phyloP scores from a whole-genome alignment of 352 stramenopile genomes.

The Pythium aquatile region DNA sequence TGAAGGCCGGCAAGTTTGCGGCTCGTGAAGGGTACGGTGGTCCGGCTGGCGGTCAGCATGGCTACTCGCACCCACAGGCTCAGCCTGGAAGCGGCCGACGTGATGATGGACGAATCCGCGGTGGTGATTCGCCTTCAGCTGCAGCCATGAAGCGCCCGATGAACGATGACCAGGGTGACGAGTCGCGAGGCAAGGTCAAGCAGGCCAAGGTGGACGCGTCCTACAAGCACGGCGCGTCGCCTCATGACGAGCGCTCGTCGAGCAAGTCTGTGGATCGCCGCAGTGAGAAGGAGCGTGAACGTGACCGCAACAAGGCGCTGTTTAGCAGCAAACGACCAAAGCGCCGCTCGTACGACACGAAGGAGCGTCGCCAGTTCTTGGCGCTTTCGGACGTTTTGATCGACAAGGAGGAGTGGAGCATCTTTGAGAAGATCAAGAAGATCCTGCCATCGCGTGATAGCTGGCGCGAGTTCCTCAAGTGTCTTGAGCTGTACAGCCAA shows the following conservation, averaged over 20 bases:
- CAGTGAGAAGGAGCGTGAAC: slow-evolving; percentile 74
- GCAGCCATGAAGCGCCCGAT: slow-evolving; percentile 50
- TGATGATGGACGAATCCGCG: slow-evolving; percentile 40
- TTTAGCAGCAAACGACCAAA: slow-evolving; percentile 77
- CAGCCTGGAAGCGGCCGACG: slow-evolving; percentile 25
- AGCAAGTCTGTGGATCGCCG: slow-evolving; percentile 59
- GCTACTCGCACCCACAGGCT: slow-evolving; percentile 19
- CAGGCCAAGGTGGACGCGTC: slow-evolving; percentile 23
- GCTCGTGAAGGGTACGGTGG: slow-evolving; percentile 22
- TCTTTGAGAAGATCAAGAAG: slow-evolving; percentile 95
- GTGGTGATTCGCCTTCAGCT: slow-evolving; percentile 50
- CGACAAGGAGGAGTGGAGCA: slow-evolving; percentile 86
- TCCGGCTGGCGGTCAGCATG: slow-evolving; percentile 19
- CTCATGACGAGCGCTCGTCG: slow-evolving; percentile 47
- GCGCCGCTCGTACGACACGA: slow-evolving; percentile 62
- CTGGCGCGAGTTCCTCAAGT: slow-evolving; percentile 99
- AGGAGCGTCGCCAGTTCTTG: slow-evolving; percentile 71
- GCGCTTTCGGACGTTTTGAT: slow-evolving; percentile 76
- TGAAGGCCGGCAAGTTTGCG: slow-evolving; percentile 44
- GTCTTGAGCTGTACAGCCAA: slow-evolving; percentile 96
- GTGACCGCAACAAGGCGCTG: slow-evolving; percentile 70
- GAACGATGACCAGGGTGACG: slow-evolving; percentile 43
- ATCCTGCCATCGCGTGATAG: slow-evolving; percentile 91
- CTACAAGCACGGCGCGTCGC: slow-evolving; percentile 46
- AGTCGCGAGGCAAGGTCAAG: slow-evolving; percentile 37